Base-by-base conservation (phyloP, 192 early-diverging fungal species). In the Entomortierella lignicola region DNA sequence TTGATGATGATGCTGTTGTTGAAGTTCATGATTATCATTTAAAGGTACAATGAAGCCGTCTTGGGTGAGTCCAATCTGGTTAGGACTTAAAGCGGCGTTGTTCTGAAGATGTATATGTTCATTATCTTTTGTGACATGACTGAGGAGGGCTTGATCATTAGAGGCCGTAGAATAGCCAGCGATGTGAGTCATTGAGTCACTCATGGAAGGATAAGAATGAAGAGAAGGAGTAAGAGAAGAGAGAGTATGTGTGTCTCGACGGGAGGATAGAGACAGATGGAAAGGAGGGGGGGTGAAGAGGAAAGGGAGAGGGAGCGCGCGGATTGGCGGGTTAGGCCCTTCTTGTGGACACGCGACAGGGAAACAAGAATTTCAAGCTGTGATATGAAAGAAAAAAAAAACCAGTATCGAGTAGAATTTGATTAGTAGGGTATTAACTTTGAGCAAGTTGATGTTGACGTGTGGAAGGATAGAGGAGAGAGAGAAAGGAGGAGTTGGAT, bases 81-180 rank as follows among this genome's bases (percentile, higher is more conserved):
- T 37, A 25, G 29, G 20, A n/a, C 53, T 66, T 8, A 53, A 13
- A 11, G 21, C 37, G 32, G 26, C 27, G 27, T 44, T 62, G 42
- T 27, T 59, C 27, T 60, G 58, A 11, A 61, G 51, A 32, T 52
- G 10, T 53, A 53, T 8, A 31, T 58, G 32, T 27, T 55, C 70
- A 21, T 25, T 56, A 32, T 61, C 50, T 48, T 64, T 59, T 41
- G 15, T 63, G 41, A 20, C 48, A 48, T 62, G 53, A 48, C 8
- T 64, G 54, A 41, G 13, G 21, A 70, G 47, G 44, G 56, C 41
- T 21, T 48, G 62, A 56, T 79, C 75, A 79, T 79, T 79, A 79
- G 75, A 67, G 48, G 75, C 67, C 17, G 67, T 52, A 37, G 75
- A 37, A 62, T 64, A 79, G 62, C 75, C 75, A 25, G 67, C 0